A percentile compares a stretch with the other conserved stretches of the same genome.
These are phyloP conservation scores for Populus trichocarpa DNA, from an alignment of 441 rosid species.

Conservation along the genomic window DNA sequence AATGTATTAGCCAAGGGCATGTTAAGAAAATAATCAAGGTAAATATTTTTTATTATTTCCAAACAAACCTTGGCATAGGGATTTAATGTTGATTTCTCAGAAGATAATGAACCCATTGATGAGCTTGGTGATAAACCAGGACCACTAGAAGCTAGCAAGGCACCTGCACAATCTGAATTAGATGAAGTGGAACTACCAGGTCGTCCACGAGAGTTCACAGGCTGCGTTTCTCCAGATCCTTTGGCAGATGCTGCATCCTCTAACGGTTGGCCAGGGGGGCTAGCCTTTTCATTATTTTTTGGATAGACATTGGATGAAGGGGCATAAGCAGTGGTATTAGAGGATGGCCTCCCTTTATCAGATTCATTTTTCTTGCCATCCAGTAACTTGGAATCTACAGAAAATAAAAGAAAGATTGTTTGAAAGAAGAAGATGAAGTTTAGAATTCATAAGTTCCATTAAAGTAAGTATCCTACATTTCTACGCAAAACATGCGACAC, in stretches of 20 bases:
- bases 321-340: conserved; percentile 30
- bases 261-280: conserved; percentile 38
- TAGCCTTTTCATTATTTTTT: conserved; percentile 41
- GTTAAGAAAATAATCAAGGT: neutral
- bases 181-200: conserved; percentile 67
- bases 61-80: conserved; percentile 77
- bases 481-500: neutral
- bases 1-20: neutral
- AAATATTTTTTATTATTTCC: too few species aligned
- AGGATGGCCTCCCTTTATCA: conserved; percentile 35
- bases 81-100: conserved; percentile 79
- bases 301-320: conserved; percentile 31
- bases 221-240: conserved; percentile 33
- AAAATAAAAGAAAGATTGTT: neutral
- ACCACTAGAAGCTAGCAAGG: conserved; percentile 44
- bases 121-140: conserved; percentile 84
- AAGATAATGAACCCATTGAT: conserved; percentile 70
- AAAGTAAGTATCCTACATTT: neutral
- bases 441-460: neutral
- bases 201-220: conserved; percentile 43
- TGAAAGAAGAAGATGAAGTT: neutral
- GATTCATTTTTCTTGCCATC: conserved; percentile 32
- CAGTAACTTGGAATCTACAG: conserved; percentile 36
- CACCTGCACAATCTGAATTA: conserved; percentile 49
- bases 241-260: conserved; percentile 39